These are phyloP conservation scores for Monosporascus sp. DNA, from an alignment of 2,329 filamentous ascomycete genomes.

Conservation along the genomic window DNA sequence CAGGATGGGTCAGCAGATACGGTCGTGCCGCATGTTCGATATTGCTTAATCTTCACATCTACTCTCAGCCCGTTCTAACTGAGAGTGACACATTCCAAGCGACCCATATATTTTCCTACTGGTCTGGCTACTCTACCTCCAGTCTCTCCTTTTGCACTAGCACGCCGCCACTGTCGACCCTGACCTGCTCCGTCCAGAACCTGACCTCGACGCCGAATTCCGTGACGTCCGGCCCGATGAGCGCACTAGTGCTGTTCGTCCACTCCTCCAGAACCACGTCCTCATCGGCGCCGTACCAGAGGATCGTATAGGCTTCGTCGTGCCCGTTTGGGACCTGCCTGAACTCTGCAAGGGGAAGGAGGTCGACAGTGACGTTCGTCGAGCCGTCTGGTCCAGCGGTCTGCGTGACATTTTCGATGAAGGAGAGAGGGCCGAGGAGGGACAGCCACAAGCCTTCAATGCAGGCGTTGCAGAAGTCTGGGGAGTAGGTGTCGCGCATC, in stretches of 20 bases:
- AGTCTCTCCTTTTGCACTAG: slow-evolving; percentile 16
- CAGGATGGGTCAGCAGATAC: too few species aligned
- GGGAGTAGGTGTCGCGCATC: slow-evolving; percentile 23
- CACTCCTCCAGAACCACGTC: slow-evolving; percentile 15
- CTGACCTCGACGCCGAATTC: slow-evolving; percentile 21
- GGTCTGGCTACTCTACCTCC: slow-evolving; percentile 1
- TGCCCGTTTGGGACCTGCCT: slow-evolving; percentile 16
- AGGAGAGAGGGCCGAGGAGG: slow-evolving; percentile 17
- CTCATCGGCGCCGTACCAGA: slow-evolving; percentile 20
- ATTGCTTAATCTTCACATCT: too few species aligned
- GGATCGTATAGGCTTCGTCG: slow-evolving; percentile 20
- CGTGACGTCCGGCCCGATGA: slow-evolving; percentile 7
- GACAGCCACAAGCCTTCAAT: slow-evolving; percentile 25
- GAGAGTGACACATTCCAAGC: too few species aligned
- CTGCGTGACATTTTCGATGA: slow-evolving; percentile 24
- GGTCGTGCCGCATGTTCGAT: too few species aligned
- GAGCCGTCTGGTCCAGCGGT: slow-evolving; percentile 10
- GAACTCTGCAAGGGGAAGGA: slow-evolving; percentile 22
- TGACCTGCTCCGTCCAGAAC: slow-evolving; percentile 24
- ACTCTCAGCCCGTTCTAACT: too few species aligned
- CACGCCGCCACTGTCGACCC: slow-evolving; percentile 14
- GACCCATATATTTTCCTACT: not conserved
- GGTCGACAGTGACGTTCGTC: slow-evolving; percentile 17
- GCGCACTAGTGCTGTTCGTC: slow-evolving; percentile 22
- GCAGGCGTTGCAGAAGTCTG: slow-evolving; percentile 23